Evolutionary conservation across 1,284 basidiomycete genomes (phyloP).

Genomic region (Ustilago shanxiensis): DNA sequence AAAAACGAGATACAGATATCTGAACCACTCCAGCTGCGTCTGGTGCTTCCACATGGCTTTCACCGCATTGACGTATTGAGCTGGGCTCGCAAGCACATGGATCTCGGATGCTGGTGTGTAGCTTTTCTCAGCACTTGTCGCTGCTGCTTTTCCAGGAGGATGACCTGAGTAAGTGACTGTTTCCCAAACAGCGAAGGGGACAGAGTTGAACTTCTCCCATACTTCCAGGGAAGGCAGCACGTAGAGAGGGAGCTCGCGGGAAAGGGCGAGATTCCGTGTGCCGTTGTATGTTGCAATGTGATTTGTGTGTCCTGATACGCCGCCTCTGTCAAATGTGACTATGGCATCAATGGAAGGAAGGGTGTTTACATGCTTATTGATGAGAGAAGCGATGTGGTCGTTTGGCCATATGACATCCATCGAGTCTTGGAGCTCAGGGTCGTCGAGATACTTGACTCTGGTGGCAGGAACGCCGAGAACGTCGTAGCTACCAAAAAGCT

Average conservation of each 20-base stretch:
- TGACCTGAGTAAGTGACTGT: constrained; percentile 29
- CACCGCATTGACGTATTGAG: constrained; percentile 41
- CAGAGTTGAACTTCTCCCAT: constrained; percentile 50
- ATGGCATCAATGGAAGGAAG: constrained; percentile 73
- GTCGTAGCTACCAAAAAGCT: constrained; percentile 74
- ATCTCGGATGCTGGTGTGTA: constrained; percentile 35
- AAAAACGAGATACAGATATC: constrained; percentile 62
- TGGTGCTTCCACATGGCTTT: constrained; percentile 62
- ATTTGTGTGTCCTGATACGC: constrained; percentile 90
- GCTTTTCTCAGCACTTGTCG: not conserved
- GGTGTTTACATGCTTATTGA: constrained; percentile 75
- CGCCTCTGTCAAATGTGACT: constrained; percentile 86
- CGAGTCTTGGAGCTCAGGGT: constrained; percentile 82
- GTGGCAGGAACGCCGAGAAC: constrained; percentile 77
- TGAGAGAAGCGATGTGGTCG: constrained; percentile 75
- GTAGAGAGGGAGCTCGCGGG: constrained; percentile 37
- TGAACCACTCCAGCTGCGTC: constrained; percentile 67
- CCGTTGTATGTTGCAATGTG: constrained; percentile 79
- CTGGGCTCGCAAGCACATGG: constrained; percentile 34
- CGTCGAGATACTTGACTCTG: constrained; percentile 78
- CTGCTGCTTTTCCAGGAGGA: not conserved
- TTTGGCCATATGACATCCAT: constrained; percentile 80
- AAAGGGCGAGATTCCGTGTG: constrained; percentile 64
- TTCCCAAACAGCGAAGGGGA: constrained; percentile 46
- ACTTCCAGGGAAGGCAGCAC: constrained; percentile 41